phyloP scores from a whole-genome alignment of 371 early-diverging fungal species.

The Blakeslea trispora region DNA sequence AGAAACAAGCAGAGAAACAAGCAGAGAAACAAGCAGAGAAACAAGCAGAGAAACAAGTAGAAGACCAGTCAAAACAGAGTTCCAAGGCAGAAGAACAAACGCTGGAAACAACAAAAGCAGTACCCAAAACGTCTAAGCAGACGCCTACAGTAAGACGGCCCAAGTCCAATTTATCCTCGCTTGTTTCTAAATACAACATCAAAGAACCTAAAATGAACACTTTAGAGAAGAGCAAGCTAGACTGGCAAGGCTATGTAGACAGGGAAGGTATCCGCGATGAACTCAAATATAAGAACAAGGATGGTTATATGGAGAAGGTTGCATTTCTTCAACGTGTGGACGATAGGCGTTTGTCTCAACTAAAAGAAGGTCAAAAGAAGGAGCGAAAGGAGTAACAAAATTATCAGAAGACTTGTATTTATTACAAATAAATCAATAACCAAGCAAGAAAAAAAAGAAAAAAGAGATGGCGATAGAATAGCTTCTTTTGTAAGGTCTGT shows the following conservation, averaged over 20 bases:
- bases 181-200: conserved; percentile 64
- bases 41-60: neutral
- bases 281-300: conserved; percentile 69
- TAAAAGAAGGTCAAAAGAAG: conserved; percentile 45
- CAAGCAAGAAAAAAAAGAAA: no score
- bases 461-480: no score
- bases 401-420: no score
- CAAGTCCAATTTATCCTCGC: conserved; percentile 52
- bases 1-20: neutral
- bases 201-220: conserved; percentile 72
- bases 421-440: no score
- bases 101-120: neutral
- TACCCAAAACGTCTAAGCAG: conserved; percentile 2
- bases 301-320: conserved; percentile 69
- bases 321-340: conserved; percentile 63
- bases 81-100: neutral
- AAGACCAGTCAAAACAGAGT: neutral
- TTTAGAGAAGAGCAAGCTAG: conserved; percentile 70
- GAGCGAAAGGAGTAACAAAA: conserved; percentile 9
- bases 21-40: neutral
- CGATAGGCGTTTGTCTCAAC: conserved; percentile 50
- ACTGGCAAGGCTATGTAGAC: conserved; percentile 71
- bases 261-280: conserved; percentile 68
- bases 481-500: no score
- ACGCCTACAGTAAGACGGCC: conserved; percentile 22